Conservation (phyloP, 2,329 filamentous ascomycete species). For the Fusarium acutatum region DNA sequence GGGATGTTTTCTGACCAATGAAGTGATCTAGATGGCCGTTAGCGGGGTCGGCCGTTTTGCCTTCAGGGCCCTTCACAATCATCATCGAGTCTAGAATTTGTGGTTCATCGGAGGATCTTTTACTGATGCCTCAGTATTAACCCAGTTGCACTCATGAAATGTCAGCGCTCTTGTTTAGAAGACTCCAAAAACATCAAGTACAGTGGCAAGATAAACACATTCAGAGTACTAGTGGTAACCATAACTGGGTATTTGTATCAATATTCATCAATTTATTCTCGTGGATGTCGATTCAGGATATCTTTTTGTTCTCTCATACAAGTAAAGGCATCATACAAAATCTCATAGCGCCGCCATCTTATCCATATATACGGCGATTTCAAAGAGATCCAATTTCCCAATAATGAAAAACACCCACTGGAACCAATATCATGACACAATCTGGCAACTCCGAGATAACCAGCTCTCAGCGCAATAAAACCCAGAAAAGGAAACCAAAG, state of each 20-base stretch:
- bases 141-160: neutral
- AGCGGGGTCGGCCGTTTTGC: conserved; percentile 14
- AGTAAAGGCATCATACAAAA: neutral
- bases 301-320: neutral
- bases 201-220: neutral
- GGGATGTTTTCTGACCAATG: conserved; percentile 13
- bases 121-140: neutral
- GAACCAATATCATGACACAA: conserved; percentile 8
- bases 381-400: conserved; percentile 3
- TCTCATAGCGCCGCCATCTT: conserved; percentile 14
- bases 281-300: conserved; percentile 1
- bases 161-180: neutral
- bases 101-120: neutral
- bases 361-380: neutral
- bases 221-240: neutral
- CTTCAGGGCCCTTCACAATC: neutral
- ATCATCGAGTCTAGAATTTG: conserved; percentile 13
- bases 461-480: conserved; percentile 22
- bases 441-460: conserved; percentile 27
- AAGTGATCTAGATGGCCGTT: neutral
- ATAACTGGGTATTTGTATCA: neutral
- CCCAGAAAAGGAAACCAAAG: neutral
- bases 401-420: conserved; percentile 3
- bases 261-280: conserved; percentile 14
- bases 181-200: neutral